Conservation (phyloP, 495 filamentous ascomycete species). For the Penicillium parvum region DNA sequence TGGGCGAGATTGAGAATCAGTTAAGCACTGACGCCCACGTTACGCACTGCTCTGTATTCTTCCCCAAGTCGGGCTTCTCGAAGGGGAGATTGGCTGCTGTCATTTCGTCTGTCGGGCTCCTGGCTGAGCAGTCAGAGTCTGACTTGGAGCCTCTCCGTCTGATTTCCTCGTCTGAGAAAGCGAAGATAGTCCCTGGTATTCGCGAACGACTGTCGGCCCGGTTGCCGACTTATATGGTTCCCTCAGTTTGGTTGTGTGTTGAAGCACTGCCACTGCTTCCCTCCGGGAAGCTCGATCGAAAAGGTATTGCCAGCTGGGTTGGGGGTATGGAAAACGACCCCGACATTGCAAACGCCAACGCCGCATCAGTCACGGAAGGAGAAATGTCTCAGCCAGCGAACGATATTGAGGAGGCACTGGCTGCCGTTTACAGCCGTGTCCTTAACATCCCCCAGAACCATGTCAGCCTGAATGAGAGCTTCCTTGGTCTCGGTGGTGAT, state of each 20-base stretch:
- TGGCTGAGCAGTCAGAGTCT: slow-evolving; percentile 18
- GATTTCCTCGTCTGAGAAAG: slow-evolving; percentile 19
- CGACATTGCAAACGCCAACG: slow-evolving; percentile 7
- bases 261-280: slow-evolving; percentile 45
- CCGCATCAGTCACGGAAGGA: background rate
- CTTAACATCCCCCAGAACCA: slow-evolving; percentile 45
- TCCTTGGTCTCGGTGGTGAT: slow-evolving; percentile 63
- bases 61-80: slow-evolving; percentile 39
- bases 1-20: slow-evolving; percentile 62
- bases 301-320: slow-evolving; percentile 33
- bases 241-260: slow-evolving; percentile 47
- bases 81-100: slow-evolving; percentile 40
- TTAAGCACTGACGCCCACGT: slow-evolving; percentile 25
- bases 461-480: slow-evolving; percentile 53
- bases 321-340: slow-evolving; percentile 29
- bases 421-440: slow-evolving; percentile 48
- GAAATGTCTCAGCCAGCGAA: slow-evolving; percentile 22
- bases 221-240: slow-evolving; percentile 55
- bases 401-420: slow-evolving; percentile 32
- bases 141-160: slow-evolving; percentile 26
- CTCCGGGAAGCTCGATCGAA: slow-evolving; percentile 53
- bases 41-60: slow-evolving; percentile 41
- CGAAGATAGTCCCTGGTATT: slow-evolving; percentile 23
- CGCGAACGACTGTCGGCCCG: slow-evolving; percentile 29
- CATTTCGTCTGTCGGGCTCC: slow-evolving; percentile 24